Conservation (phyloP, 805 yeast genomes). For the Metschnikowia rubicola region DNA sequence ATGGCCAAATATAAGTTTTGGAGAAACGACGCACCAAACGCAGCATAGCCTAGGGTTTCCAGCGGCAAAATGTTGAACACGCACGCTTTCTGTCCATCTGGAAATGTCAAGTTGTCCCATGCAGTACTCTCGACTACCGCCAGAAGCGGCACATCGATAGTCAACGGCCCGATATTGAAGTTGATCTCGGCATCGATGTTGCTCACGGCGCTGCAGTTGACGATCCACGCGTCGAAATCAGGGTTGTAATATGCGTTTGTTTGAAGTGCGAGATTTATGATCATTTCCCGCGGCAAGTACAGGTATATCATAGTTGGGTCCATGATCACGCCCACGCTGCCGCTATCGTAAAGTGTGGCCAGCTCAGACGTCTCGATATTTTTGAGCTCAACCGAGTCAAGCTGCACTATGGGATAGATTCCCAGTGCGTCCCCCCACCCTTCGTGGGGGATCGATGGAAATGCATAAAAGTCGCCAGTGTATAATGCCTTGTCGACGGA, state of each 20-base stretch:
- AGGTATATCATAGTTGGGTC: slow-evolving; percentile 52
- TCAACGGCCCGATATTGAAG: slow-evolving; percentile 51
- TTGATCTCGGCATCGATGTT: slow-evolving; percentile 47
- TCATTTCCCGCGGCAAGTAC: slow-evolving; percentile 52
- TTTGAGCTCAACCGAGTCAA: slow-evolving; percentile 23
- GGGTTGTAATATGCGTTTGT: slow-evolving; percentile 59
- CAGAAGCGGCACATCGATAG: slow-evolving; percentile 47
- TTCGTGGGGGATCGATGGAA: slow-evolving; percentile 44
- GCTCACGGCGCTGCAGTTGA: slow-evolving; percentile 51
- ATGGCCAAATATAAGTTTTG: slow-evolving; percentile 55
- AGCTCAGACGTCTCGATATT: slow-evolving; percentile 36
- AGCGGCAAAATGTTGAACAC: slow-evolving; percentile 49
- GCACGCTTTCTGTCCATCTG: slow-evolving; percentile 58
- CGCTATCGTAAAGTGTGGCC: slow-evolving; percentile 30
- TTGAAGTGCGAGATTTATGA: slow-evolving; percentile 65
- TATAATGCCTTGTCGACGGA: slow-evolving; percentile 49
- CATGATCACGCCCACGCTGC: slow-evolving; percentile 51
- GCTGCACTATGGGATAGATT: slow-evolving; percentile 26
- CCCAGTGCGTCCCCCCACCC: slow-evolving; percentile 16
- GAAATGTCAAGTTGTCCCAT: slow-evolving; percentile 40
- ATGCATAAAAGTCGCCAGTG: slow-evolving; percentile 46
- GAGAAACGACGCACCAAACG: slow-evolving; percentile 59
- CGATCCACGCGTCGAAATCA: slow-evolving; percentile 52
- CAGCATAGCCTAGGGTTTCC: slow-evolving; percentile 43
- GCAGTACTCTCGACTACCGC: slow-evolving; percentile 39